Conservation (phyloP, 225 moss, liverwort and hornwort species). For the Sphagnum tenellum region DNA sequence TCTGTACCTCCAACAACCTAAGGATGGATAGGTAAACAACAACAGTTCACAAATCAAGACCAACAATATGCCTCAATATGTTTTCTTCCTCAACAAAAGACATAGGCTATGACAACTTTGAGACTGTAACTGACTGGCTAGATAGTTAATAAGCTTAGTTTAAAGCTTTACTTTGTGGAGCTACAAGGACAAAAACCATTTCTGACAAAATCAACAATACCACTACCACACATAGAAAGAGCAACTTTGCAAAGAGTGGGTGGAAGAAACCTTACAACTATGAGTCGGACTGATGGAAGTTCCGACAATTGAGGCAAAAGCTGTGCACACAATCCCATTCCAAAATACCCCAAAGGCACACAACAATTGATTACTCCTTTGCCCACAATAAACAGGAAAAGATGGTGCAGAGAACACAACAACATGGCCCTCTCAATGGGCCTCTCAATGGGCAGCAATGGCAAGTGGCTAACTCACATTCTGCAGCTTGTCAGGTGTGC, state of each 20-base stretch:
- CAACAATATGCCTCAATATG: not conserved
- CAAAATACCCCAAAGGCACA: not conserved
- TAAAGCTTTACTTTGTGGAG: too few relatives aligned
- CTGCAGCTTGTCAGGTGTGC: conserved; percentile 83
- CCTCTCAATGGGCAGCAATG: not conserved
- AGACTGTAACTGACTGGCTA: too few relatives aligned
- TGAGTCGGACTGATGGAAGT: conserved; percentile 59
- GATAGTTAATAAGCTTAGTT: too few relatives aligned
- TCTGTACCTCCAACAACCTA: conserved; percentile 68
- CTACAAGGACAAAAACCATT: too few relatives aligned
- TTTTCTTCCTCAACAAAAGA: too few relatives aligned
- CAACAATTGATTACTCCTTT: not conserved
- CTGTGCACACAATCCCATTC: conserved; percentile 31
- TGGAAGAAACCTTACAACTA: conserved; percentile 36
- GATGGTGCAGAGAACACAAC: not conserved
- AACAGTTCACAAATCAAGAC: not conserved
- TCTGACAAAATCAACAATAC: too few relatives aligned
- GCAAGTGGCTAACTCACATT: conserved; percentile 22
- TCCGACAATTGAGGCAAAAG: conserved; percentile 76
- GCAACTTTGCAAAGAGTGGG: too few relatives aligned
- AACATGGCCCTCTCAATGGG: too few relatives aligned
- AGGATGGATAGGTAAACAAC: conserved; percentile 1
- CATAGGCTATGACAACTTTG: too few relatives aligned
- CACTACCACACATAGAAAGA: too few relatives aligned
- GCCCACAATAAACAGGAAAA: not conserved